Base-by-base conservation (phyloP, 2,329 filamentous ascomycete species). In the Botryotinia narcissicola region DNA sequence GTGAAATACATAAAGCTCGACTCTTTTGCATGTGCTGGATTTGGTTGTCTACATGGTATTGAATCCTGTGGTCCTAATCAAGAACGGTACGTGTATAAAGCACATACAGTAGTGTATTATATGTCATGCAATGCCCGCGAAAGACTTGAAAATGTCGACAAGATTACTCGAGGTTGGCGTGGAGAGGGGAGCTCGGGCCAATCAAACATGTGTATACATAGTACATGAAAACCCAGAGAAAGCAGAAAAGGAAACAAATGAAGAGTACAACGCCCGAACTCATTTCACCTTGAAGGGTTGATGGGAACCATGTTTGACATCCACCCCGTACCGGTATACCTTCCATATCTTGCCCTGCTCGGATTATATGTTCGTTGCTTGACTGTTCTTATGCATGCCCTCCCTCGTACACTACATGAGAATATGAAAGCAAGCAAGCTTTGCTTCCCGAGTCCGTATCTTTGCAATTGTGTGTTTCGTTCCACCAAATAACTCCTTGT, bases 211-310 rank as follows among this genome's bases (percentile, higher is more conserved):
- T 68, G 48, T 57, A 35, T 68, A 35, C 32, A 35, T 35, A 35
- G 35, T 37, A 57, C 35, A 57, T 35, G 8, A 48, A 54, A 37
- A 25, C 12, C 51, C 51, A 54, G 18, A 54, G 14, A 54, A 54
- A 54, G 14, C 29, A 29, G 32, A 25, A n/a, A 20, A 40, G 29
- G 44, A 29, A 29, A 22, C 29, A 42, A 29, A 22, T 9, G 35
- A 25, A 42, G 46, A 57, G 48, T 42, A 68, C 25, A 57, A 57
- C 54, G 40, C 8, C 66, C 48, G 25, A 42, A 25, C 40, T 57
- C 2, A 48, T 16, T 73, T 73, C 35, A 64, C 71, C 71, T 73
- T 73, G n/a, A 70, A 73, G 44, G 64, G 71, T 57, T 62, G 64
- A 73, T 46, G 64, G 64, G 54, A 20, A 54, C 37, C 60, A 57